Base-by-base conservation (phyloP, 306 rosid species). In the Vachellia pachyceras region DNA sequence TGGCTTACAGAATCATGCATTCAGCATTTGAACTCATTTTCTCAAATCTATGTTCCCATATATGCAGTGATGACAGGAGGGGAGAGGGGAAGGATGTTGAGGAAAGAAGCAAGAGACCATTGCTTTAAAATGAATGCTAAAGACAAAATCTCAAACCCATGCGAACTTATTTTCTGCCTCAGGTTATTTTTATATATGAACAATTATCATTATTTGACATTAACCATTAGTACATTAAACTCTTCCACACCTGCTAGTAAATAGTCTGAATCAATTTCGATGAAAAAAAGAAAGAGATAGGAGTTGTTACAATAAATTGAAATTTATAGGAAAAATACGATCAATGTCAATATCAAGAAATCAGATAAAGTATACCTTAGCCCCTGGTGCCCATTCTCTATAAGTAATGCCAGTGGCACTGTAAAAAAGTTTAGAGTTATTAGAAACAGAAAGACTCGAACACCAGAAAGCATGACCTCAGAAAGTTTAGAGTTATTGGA, bases 311-410 rank as follows among this genome's bases (percentile, higher is more conserved):
- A 61, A 35, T 22, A 35, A 22, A 37, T 61, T 79, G 73, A 71
- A 70, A 65, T 65, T 58, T 58, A 22, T 5, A 63, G 54, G 35
- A 35, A 75, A 49, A 12, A 22, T 29, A 80, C 60, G 77, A 58
- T 22, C 46, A 11, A 13, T 10, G 61, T 39, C 54, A 41, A 47
- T 70, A 75, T 58, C 47, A 73, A 76, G 7, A 73, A 64, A 35
- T 73, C 54, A 73, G 73, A 83, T 86, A 75, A 68, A 73, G 45
- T 23, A 22, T 87, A 95, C 99, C 99, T 82, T 91, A 72, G 99
- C 99, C 81, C 91, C 99, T 61, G 99, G 99, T 40, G 99, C 99
- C 99, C 99, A 95, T 85, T 95, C 99, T 77, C 98, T 85, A 83
- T 93, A 95, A 69, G 96, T 91, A 82, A 95, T 89, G 84, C 99